Percentiles rank a stretch among this genome's conserved stretches.
These are phyloP conservation scores for Pythium aquatile DNA, from an alignment of 352 stramenopile genomes.

Conservation along the genomic window DNA sequence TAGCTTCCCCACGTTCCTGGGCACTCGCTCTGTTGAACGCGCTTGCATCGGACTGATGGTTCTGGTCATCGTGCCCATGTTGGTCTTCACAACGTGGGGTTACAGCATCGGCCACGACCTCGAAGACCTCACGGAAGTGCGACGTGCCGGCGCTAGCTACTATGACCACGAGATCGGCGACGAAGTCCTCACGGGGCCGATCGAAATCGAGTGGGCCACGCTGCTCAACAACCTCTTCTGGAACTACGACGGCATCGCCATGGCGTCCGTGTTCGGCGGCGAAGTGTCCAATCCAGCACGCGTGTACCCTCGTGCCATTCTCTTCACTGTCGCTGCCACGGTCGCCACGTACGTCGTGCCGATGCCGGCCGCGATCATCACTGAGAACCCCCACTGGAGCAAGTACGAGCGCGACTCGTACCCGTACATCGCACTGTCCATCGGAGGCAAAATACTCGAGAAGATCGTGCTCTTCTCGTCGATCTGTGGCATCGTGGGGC, in stretches of 20 bases:
- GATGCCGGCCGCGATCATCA: conserved; percentile 75
- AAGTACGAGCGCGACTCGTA: conserved; percentile 88
- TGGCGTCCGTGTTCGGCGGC: conserved; percentile 85
- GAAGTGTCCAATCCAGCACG: conserved; percentile 85
- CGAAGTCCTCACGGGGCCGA: conserved; percentile 24
- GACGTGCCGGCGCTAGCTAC: conserved; percentile 9
- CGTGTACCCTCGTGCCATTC: conserved; percentile 85
- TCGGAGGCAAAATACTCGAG: conserved; percentile 74
- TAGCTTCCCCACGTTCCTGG: conserved; percentile 38
- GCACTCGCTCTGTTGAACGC: conserved; percentile 30
- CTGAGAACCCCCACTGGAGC: conserved; percentile 42
- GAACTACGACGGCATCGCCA: conserved; percentile 94
- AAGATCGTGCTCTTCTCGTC: conserved; percentile 74
- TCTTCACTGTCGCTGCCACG: conserved; percentile 68
- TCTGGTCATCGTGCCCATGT: conserved; percentile 37
- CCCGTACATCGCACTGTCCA: conserved; percentile 70
- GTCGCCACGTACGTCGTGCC: conserved; percentile 88
- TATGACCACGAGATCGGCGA: conserved; percentile 2
- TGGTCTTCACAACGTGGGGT: conserved; percentile 43
- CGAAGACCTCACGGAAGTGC: conserved; percentile 45
- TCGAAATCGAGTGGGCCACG: conserved; percentile 68
- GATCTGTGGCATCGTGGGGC: conserved; percentile 74
- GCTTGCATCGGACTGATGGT: conserved; percentile 27
- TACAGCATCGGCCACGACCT: conserved; percentile 26
- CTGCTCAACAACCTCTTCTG: conserved; percentile 95